Conservation (phyloP, 208 protist species). For the Crithidia sp. region DNA sequence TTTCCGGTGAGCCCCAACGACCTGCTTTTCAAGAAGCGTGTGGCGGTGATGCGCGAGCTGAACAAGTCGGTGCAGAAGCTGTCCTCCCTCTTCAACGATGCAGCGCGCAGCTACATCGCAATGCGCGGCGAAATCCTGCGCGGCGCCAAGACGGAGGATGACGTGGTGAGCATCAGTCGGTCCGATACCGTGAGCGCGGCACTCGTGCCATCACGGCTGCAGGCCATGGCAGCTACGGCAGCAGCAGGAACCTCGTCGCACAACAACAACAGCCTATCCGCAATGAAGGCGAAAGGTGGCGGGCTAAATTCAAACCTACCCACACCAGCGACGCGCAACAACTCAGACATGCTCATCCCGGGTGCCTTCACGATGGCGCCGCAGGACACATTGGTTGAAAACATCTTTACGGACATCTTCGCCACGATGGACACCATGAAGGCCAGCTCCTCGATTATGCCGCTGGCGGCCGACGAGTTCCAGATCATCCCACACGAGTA, state of each 20-base stretch:
- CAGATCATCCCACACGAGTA: constrained; percentile 63
- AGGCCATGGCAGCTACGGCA: background rate
- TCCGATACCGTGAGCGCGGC: background rate
- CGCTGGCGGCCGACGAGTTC: constrained; percentile 69
- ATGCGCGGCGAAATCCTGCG: background rate
- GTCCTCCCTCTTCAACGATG: constrained; percentile 59
- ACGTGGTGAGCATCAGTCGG: constrained; percentile 22
- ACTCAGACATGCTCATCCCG: constrained; percentile 25
- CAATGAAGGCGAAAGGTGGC: background rate
- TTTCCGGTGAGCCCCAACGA: constrained; percentile 73
- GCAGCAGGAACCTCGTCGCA: constrained; percentile 8
- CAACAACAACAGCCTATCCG: constrained; percentile 10
- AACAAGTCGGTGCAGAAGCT: constrained; percentile 49
- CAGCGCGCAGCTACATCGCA: constrained; percentile 38
- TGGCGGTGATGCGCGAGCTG: constrained; percentile 47
- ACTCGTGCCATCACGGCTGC: background rate
- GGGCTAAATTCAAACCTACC: background rate
- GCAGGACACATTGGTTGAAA: constrained; percentile 48
- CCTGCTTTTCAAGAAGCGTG: constrained; percentile 59
- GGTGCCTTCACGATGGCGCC: constrained; percentile 55
- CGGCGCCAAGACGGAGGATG: constrained; percentile 22
- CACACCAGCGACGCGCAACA: background rate
- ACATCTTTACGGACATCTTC: constrained; percentile 52
- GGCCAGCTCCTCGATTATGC: constrained; percentile 54
- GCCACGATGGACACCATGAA: constrained; percentile 55